phyloP scores from a whole-genome alignment of 2,329 filamentous ascomycete genomes.

The Talaromyces sp. region DNA sequence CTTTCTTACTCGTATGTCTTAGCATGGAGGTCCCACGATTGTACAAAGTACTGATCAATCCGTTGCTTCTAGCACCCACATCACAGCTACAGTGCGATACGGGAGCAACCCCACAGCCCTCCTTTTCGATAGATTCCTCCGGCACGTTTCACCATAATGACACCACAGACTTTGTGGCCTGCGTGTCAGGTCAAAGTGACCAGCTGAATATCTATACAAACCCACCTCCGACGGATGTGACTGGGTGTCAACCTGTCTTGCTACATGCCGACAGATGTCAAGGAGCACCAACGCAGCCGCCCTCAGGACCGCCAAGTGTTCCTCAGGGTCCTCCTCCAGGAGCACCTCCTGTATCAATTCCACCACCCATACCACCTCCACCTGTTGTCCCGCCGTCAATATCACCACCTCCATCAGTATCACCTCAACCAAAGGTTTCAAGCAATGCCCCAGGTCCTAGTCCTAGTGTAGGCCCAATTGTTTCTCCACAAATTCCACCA shows the following conservation, averaged over 20 bases:
- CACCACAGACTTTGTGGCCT: slow-evolving; percentile 56
- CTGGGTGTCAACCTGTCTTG: slow-evolving; percentile 32
- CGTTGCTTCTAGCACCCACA: slow-evolving; percentile 45
- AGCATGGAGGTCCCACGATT: background rate
- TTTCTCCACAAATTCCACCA: background rate
- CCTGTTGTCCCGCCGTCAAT: background rate
- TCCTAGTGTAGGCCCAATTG: background rate
- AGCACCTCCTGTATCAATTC: background rate
- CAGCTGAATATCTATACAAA: slow-evolving; percentile 43
- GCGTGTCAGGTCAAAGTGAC: slow-evolving; percentile 49
- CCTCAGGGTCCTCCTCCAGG: slow-evolving; percentile 14
- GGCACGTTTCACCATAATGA: slow-evolving; percentile 54
- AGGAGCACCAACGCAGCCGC: slow-evolving; percentile 19
- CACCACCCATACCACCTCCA: background rate
- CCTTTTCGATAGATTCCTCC: slow-evolving; percentile 55
- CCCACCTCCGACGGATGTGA: slow-evolving; percentile 29
- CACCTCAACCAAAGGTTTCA: background rate
- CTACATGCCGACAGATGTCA: slow-evolving; percentile 38
- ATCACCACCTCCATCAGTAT: background rate
- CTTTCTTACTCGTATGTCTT: slow-evolving; percentile 56
- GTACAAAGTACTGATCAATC: background rate
- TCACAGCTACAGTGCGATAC: slow-evolving; percentile 61
- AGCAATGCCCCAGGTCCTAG: background rate
- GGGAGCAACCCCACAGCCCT: slow-evolving; percentile 49
- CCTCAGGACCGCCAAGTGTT: slow-evolving; percentile 1